Evolutionary conservation across 768 basidiomycete genomes (phyloP), one percentile per base, ranked within the genome.

Genomic region (Astraeus odoratus): DNA sequence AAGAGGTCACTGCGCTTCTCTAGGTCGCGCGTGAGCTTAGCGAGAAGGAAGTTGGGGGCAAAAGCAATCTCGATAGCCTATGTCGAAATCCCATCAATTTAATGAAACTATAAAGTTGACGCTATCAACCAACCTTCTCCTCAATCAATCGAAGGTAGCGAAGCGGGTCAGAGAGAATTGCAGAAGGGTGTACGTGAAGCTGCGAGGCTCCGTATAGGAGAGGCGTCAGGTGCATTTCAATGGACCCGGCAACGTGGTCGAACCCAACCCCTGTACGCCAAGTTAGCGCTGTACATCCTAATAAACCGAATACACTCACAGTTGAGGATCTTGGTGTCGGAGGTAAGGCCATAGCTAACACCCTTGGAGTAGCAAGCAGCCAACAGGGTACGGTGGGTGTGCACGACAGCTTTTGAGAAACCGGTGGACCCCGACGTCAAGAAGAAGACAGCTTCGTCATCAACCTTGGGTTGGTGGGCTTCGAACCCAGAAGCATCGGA

Each of bases 341-440:
- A 49, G 6, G 63, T 62, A 24, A 67, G 58, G 0, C 51, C 55
- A 48, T 68, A 67, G 18, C 59, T 57, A 1, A 42, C 47, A 20
- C 56, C 57, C 57, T 70, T 66, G n/a, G 67, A 57, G 16, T 44
- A 39, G 26, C 60, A 53, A 43, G 58, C 52, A 4, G 66, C 57
- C 24, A 71, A 47, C 24, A 71, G 58, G 25, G 63, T 67, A 5
- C 62, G 61, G 45, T 72, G 71, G 1, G 63, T 61, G 44, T 72
- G 60, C 3, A 60, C 62, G 27, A 68, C 71, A 0, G 60, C 71
- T 52, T 71, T 73, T n/a, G 71, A 68, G 44, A 72, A 70, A 1
- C 71, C 71, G 4, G 71, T 71, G 0, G 71, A 72, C 0, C 71
- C 70, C 5, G 71, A 70, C 2, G 70, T 72, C 50, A 72, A 49